Percentiles rank a stretch among this genome's conserved stretches.
phyloP scores from a whole-genome alignment of 78 protist species.

The Tieghemostelium lacteum region DNA sequence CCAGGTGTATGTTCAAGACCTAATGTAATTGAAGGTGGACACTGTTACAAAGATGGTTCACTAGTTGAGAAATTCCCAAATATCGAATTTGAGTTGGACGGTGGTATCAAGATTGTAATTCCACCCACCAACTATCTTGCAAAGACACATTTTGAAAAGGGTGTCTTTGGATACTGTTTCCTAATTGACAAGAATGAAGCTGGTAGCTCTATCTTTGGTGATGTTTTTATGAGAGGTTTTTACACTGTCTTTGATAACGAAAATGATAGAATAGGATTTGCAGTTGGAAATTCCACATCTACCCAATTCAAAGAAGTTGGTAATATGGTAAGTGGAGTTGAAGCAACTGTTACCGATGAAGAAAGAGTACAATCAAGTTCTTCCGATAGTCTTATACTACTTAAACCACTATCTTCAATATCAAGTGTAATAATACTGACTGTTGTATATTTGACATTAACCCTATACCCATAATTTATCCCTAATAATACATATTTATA shows the following conservation, averaged over 20 bases:
- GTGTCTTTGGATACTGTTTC: slow-evolving; percentile 49
- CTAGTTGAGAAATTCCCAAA: slow-evolving; percentile 23
- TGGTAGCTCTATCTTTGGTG: slow-evolving; percentile 50
- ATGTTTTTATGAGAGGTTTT: slow-evolving; percentile 73
- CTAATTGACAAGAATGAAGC: slow-evolving; percentile 38
- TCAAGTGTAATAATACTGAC: neutral
- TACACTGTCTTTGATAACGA: slow-evolving; percentile 63
- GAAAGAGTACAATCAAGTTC: neutral
- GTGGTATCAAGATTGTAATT: slow-evolving; percentile 48
- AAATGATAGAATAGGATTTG: slow-evolving; percentile 53
- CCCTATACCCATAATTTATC: neutral
- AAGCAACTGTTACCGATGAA: neutral
- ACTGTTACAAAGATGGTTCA: slow-evolving; percentile 1
- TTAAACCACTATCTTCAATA: neutral
- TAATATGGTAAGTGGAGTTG: neutral
- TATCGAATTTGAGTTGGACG: slow-evolving; percentile 27
- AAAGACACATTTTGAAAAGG: slow-evolving; percentile 18
- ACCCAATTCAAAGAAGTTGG: slow-evolving; percentile 22
- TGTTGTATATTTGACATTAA: neutral
- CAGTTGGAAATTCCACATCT: neutral
- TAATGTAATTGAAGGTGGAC: slow-evolving; percentile 7
- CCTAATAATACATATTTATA: too few relatives aligned
- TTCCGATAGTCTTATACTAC: neutral
- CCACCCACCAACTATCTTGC: slow-evolving; percentile 72
- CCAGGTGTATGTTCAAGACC: slow-evolving; percentile 29